Base-by-base conservation (phyloP, 1,139 yeast species). In the Zygosaccharomyces sapae region DNA sequence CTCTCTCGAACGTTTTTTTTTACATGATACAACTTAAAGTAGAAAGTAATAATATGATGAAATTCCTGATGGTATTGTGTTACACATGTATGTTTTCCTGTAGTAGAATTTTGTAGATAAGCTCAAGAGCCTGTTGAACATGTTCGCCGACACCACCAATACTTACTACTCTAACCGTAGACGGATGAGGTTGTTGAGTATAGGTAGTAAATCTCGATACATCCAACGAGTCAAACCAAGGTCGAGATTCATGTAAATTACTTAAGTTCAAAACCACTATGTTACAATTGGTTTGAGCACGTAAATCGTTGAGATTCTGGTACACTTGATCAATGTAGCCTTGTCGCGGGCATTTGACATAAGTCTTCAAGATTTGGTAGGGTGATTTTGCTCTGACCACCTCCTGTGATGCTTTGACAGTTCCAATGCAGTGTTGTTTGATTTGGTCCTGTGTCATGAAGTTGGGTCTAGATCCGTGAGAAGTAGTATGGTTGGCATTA, bases 81-180 rank as follows among this genome's bases (percentile, higher is more conserved):
- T 27, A 7, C 41, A 27, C 16, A 38, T 30, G 24, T 13, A 29
- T 22, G 33, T n/a, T 8, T 29, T 33, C 31, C 27, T 27, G 41
- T 27, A 29, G 31, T 42, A 60, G 41, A 8, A 61, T 47, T n/a
- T 53, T 48, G n/a, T 46, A 46, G 16, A 63, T 53, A 27, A 55
- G 42, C 20, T 55, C 57, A 24, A 64, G 39, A 7, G 66, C 66
- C 16, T 49, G 52, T 13, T 53, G 42, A 41, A 63, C 60, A 45
- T 63, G 61, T 41, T 63, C 67, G 4, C 64, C 65, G 10, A 65
- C 61, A 4, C 70, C 70, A 33, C 70, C 69, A 13, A 66, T 55
- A 35, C 67, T 63, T 0, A 65, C 48, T 2, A 65, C 58, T 43
- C 65, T 53, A 9, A 59, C 59, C n/a, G 67, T 59, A 33, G 61